Percentiles rank a stretch among this genome's conserved stretches.
Conservation (phyloP, 495 filamentous ascomycete genomes). For the Sabuloglossum arenarium region DNA sequence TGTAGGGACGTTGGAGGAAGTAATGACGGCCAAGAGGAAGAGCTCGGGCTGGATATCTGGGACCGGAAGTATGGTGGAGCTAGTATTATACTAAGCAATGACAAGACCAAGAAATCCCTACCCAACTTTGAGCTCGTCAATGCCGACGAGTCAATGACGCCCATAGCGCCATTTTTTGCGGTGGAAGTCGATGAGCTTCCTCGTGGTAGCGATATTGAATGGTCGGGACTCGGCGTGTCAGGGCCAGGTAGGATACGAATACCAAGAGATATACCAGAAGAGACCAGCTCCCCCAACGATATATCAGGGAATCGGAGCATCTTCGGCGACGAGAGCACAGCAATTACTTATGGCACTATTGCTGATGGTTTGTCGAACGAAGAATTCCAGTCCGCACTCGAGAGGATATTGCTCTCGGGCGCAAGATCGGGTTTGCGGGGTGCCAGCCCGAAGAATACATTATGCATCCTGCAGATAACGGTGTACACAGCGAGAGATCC, state of each 20-base stretch:
- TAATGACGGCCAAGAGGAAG: conserved; percentile 15
- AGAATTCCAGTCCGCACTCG: background rate
- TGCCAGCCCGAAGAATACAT: background rate
- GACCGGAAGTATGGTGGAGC: conserved; percentile 36
- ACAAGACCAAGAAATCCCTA: conserved; percentile 10
- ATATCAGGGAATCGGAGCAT: background rate
- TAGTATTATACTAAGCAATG: conserved; percentile 19
- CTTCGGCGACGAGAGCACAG: background rate
- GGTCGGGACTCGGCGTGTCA: conserved; percentile 19
- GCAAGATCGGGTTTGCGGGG: background rate
- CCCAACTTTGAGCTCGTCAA: conserved; percentile 10
- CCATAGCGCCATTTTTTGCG: conserved; percentile 43
- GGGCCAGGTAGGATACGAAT: background rate
- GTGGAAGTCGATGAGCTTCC: conserved; percentile 55
- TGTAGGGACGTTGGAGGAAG: conserved; percentile 10
- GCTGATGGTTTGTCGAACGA: background rate
- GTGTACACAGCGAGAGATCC: background rate
- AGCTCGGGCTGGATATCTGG: conserved; percentile 47
- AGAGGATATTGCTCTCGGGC: background rate
- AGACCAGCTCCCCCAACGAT: background rate
- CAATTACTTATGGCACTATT: background rate
- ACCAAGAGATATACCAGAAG: background rate
- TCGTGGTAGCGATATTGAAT: conserved; percentile 47
- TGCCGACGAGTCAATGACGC: conserved; percentile 3
- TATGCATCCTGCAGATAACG: background rate